Evolutionary conservation across 768 basidiomycete genomes (phyloP).

Genomic region (Phanerochaete sordida): DNA sequence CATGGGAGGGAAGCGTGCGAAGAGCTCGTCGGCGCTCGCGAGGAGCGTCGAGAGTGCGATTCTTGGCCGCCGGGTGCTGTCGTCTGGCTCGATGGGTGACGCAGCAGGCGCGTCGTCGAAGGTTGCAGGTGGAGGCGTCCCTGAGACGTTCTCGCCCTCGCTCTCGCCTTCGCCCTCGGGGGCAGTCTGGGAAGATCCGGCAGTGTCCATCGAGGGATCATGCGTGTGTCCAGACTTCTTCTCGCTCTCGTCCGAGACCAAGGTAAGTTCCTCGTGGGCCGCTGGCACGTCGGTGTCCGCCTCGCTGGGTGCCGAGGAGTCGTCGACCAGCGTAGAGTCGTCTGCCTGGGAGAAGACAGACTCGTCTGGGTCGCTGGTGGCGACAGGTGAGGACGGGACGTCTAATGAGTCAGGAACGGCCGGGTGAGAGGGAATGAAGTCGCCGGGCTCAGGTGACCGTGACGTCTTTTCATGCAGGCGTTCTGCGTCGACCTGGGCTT

Average conservation of each 20-base stretch:
- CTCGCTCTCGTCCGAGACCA: background rate
- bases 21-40: slow-evolving; percentile 54
- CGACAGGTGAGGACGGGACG: background rate
- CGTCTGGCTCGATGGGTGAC: background rate
- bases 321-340: background rate
- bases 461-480: background rate
- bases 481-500: background rate
- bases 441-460: background rate
- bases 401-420: background rate
- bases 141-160: slow-evolving; percentile 1
- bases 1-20: slow-evolving; percentile 53
- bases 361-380: background rate
- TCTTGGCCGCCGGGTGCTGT: slow-evolving; percentile 23
- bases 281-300: background rate
- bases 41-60: slow-evolving; percentile 50
- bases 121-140: slow-evolving; percentile 4
- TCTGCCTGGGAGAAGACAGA: background rate
- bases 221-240: background rate
- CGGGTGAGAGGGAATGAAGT: background rate
- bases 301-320: background rate
- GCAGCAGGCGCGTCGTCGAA: slow-evolving; percentile 3
- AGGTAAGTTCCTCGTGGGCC: background rate
- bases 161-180: no score
- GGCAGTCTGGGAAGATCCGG: background rate
- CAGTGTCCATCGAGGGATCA: background rate